Evolutionary conservation across 192 early-diverging fungal genomes (phyloP), one percentile per base, ranked within the genome.

Genomic region (Coemansia sp.): DNA sequence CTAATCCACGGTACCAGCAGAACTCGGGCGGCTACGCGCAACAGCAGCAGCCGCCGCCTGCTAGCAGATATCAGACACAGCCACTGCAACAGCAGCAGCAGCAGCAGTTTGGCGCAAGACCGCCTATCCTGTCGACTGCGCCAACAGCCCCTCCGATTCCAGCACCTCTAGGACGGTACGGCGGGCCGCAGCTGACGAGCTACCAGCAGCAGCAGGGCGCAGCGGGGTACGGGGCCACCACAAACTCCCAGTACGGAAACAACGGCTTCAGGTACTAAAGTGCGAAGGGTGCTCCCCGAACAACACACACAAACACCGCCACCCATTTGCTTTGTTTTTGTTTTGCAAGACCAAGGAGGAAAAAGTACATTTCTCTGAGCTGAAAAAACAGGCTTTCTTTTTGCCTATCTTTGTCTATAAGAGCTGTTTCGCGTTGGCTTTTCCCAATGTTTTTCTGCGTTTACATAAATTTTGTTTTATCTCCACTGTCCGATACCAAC

Each of bases 1-100:
- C 66, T 6, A 55, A 44, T 27, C 55, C 55, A 54, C 71, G 36
- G 34, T 56, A 44, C 17, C 59, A 52, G 25, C 59, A 47, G 54
- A 36, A 36, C 34, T 6, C 34, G 0, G 34, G 2, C 34, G 34
- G 8, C 2, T 36, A 36, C 34, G 13, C 38, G 29, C 10, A 19
- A 38, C 33, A 7, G 15, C 8, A 3, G 8, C 58, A 19, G 48
- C 33, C 19, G 15, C 8, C 13, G 8, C 58, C 23, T 5, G 11
- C 15, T 23, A 50, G 15, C 22, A 22, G 47, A 14, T 27, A 22
- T 8, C 47, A 50, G 47, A 28, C 23, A 8, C 20, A 27, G 47
- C 47, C 20, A 10, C 34, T 36, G 13, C 34, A 36, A 11, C 50
- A 30, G 25, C 50, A 29, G 50, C 50, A 30, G 50, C 47, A 22